These are phyloP conservation scores for Mycena polygramma DNA, from an alignment of 768 basidiomycete species.

Conservation along the genomic window DNA sequence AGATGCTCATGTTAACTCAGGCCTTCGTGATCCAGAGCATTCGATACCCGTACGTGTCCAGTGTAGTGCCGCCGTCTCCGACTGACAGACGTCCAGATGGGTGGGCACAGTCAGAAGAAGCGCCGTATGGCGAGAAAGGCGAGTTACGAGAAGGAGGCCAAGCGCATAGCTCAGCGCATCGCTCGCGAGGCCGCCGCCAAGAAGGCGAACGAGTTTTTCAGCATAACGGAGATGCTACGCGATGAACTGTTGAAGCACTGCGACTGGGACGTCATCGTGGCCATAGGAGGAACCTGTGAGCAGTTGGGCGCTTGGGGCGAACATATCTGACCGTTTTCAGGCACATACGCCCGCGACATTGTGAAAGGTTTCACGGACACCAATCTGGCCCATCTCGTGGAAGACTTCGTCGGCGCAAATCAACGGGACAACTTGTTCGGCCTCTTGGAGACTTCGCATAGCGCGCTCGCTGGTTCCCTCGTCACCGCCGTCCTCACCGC, in stretches of 20 bases:
- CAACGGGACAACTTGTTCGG: neutral
- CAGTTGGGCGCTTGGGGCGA: no score
- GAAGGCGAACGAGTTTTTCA: neutral
- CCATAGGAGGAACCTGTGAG: neutral
- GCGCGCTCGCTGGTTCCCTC: neutral
- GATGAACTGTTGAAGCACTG: neutral
- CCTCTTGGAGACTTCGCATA: neutral
- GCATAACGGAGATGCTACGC: neutral
- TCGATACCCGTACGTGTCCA: no score
- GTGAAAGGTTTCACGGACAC: neutral
- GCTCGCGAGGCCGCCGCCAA: no score
- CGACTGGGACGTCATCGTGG: neutral
- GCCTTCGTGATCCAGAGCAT: no score
- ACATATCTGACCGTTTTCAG: neutral
- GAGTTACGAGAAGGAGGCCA: neutral
- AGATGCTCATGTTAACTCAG: no score
- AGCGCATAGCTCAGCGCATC: neutral
- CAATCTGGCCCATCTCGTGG: neutral
- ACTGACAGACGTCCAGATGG: neutral
- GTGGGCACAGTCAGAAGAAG: neutral
- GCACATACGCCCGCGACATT: neutral
- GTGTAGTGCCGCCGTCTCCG: no score
- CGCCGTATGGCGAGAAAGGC: neutral
- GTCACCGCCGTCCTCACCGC: neutral
- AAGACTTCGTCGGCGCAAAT: neutral